Evolutionary conservation across 2,329 filamentous ascomycete species (phyloP).

Genomic region (Raffaelea arxii): DNA sequence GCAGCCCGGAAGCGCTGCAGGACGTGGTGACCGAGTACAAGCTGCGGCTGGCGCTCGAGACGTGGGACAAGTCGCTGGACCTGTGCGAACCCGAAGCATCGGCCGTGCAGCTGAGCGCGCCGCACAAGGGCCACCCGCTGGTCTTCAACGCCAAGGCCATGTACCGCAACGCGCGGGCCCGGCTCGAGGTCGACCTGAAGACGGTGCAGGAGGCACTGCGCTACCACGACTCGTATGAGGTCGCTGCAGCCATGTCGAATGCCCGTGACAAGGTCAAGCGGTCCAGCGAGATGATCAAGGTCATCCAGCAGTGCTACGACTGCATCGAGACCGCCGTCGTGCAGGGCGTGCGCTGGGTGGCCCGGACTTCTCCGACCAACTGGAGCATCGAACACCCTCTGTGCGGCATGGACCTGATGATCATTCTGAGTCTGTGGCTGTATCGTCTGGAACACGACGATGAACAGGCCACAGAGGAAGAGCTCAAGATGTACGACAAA

Average conservation of each 20-base stretch:
- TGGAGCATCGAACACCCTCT: constrained; percentile 98
- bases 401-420: constrained; percentile 93
- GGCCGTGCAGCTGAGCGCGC: constrained; percentile 80
- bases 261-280: constrained; percentile 91
- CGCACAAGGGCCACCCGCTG: constrained; percentile 89
- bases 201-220: constrained; percentile 90
- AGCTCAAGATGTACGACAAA: constrained; percentile 85
- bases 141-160: constrained; percentile 98
- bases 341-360: constrained; percentile 94
- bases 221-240: constrained; percentile 95
- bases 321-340: constrained; percentile 93
- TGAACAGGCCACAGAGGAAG: constrained; percentile 76
- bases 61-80: constrained; percentile 96
- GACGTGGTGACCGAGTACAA: constrained; percentile 98
- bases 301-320: constrained; percentile 95
- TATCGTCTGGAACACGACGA: constrained; percentile 99
- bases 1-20: constrained; percentile 92
- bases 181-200: constrained; percentile 91
- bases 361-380: constrained; percentile 93
- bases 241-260: constrained; percentile 91
- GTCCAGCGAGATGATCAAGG: constrained; percentile 95
- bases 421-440: constrained; percentile 94
- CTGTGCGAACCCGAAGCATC: constrained; percentile 87
- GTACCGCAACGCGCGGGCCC: constrained; percentile 86
- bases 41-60: constrained; percentile 86